A percentile compares a stretch with the other conserved stretches of the same genome.
These are phyloP conservation scores for Colletotrichum godetiae DNA, from an alignment of 2,329 filamentous ascomycete genomes.

Conservation along the genomic window DNA sequence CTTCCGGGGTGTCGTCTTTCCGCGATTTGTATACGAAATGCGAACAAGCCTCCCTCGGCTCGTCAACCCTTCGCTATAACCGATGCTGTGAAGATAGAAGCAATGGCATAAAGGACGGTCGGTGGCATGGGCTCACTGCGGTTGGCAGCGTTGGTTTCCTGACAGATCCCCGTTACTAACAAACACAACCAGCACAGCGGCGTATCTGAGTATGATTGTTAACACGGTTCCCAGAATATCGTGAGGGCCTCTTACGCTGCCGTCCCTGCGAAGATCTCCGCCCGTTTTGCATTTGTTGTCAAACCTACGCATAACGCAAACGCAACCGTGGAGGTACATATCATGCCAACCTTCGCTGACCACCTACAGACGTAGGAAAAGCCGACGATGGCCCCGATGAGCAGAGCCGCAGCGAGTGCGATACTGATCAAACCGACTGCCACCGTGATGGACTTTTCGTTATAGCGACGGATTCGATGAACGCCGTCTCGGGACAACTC, in stretches of 20 bases:
- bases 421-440: not conserved
- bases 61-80: no score
- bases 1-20: not conserved
- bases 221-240: not conserved
- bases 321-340: slow-evolving; percentile 9
- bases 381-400: not conserved
- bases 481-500: not conserved
- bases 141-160: not conserved
- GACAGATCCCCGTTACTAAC: slow-evolving; percentile 11
- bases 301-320: slow-evolving; percentile 20
- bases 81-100: not conserved
- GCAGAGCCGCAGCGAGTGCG: not conserved
- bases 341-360: slow-evolving; percentile 51
- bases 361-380: not conserved
- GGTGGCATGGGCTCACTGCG: not conserved
- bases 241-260: slow-evolving; percentile 24
- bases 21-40: not conserved
- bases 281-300: slow-evolving; percentile 20
- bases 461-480: not conserved
- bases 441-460: not conserved
- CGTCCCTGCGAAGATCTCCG: slow-evolving; percentile 28
- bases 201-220: slow-evolving; percentile 13
- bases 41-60: not conserved
- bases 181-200: slow-evolving; percentile 33
- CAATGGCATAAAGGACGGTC: not conserved